A percentile compares a stretch with the other conserved stretches of the same genome.
Conservation (phyloP, 257 asterid species). For the Coffea canephora region DNA sequence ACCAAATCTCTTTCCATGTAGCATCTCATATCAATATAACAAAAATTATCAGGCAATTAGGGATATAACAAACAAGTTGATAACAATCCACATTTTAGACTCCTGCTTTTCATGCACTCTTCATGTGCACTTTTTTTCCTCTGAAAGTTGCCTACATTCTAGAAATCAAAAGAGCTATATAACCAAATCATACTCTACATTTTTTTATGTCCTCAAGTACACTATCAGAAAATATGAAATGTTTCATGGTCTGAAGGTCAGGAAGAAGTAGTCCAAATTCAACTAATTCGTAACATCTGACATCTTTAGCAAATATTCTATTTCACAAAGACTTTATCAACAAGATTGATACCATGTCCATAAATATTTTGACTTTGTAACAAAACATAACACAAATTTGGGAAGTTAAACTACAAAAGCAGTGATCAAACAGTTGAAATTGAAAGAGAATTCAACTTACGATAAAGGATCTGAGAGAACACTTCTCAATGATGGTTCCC, state of each 20-base stretch:
- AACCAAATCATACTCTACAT: too few relatives aligned
- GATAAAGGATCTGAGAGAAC: conserved; percentile 90
- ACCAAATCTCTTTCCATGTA: too few relatives aligned
- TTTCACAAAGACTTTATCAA: not conserved
- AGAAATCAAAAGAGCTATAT: not conserved
- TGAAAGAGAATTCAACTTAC: conserved; percentile 52
- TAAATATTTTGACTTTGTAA: too few relatives aligned
- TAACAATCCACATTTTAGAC: not conserved
- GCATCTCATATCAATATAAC: too few relatives aligned
- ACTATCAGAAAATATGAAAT: not conserved
- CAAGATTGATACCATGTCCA: not conserved
- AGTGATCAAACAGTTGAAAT: conserved; percentile 10
- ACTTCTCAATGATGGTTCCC: conserved; percentile 86
- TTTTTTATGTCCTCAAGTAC: not conserved
- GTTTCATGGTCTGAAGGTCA: not conserved
- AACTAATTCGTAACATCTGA: not conserved
- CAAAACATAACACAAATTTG: not conserved
- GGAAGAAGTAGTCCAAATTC: not conserved
- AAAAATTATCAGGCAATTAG: not conserved
- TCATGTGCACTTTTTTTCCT: not conserved
- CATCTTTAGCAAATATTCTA: not conserved
- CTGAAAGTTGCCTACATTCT: not conserved
- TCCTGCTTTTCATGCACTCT: not conserved
- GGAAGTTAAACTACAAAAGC: not conserved
- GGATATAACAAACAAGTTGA: not conserved